Evolutionary conservation across 31 red algal genomes (phyloP), one percentile per base, ranked within the genome.

Genomic region (Asparagopsis taxiformis): DNA sequence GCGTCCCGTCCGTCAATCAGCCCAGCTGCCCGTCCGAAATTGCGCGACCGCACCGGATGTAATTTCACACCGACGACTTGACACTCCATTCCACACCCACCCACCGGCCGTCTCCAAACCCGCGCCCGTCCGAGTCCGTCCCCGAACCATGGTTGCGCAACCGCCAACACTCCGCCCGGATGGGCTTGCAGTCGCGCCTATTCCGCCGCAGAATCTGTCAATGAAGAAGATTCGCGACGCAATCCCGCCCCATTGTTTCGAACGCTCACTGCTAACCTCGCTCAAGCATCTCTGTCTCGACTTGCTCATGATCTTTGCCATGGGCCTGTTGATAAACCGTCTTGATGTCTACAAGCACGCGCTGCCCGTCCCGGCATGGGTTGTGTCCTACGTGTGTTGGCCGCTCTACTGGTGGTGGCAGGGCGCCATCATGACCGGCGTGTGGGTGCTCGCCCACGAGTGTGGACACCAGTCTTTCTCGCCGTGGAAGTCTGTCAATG

Each of bases 361-460:
- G 3, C 36, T 62, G 35, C 11, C 37, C 20, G 7, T 84, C 20
- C 83, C 76, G 22, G 33, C 39, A 38, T 70, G 77, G 36, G 49
- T 77, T 8, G 17, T 88, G 35, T 46, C 64, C 0, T 53, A 62
- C 59, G 26, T 97, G 34, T 54, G 62, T 0, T 97, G 82, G 77
- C 74, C 88, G n/a, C 53, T 76, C 2, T 97, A 92, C 52, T 88
- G 84, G 79, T 87, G 79, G 79, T 87, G 77, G 51, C 88, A 91
- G 43, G 96, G 96, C 17, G 91, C 96, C 57, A 78, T 95, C 51
- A 84, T 79, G 71, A 99, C 96, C 24, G 96, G 96, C 31, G 62
- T 91, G 23, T 99, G 91, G 91, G 96, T 99, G 6, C 41, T 91
- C 26, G 96, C 91, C 0, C 96, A 99, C 66, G 96, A 99, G 58